Base-by-base conservation (phyloP, 1,284 basidiomycete genomes). In the Rhizoctonia solani region DNA sequence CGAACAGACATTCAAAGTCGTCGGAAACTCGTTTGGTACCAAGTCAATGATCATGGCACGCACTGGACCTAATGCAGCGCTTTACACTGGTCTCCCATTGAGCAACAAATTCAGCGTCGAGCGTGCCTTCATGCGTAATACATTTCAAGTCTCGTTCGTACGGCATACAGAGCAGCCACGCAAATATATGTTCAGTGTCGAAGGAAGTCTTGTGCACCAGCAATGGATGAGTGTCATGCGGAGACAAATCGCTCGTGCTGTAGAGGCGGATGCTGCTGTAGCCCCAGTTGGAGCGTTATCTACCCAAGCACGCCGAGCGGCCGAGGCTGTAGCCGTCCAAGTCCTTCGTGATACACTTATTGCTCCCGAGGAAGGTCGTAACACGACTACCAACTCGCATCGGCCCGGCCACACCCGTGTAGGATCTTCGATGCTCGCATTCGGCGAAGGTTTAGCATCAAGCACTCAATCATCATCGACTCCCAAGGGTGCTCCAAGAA, bases 171-270 rank as follows among this genome's bases (percentile, higher is more conserved):
- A 87, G 27, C 71, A 79, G 66, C 90, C 89, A 76, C 84, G 93
- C 71, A 87, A 88, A 74, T 97, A 97, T 78, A 93, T 96, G 86
- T 96, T 96, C 80, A 93, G 91, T 72, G 87, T 96, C 46, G 85
- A 89, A 56, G 90, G 93, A 72, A 82, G 87, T 0, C 79, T 89
- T 19, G 81, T 89, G 27, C 85, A 87, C 19, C 83, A 88, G 69
- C 85, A 88, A 70, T 95, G 93, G 91, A 83, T 83, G 0, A 81
- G 83, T 1, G 84, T 84, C 16, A 78, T 96, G 61, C 85, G 85
- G 72, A 82, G 84, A 23, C 86, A 93, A 71, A 88, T 92, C 61
- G 85, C 85, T 68, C 77, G 79, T 34, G 78, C 80, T 13, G 76
- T 75, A 19, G 72, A 77, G 34, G 34, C 58, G n/a, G 4, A 77